Base-by-base conservation (phyloP, 2,329 filamentous ascomycete genomes). In the Aspergillus glaucus region DNA sequence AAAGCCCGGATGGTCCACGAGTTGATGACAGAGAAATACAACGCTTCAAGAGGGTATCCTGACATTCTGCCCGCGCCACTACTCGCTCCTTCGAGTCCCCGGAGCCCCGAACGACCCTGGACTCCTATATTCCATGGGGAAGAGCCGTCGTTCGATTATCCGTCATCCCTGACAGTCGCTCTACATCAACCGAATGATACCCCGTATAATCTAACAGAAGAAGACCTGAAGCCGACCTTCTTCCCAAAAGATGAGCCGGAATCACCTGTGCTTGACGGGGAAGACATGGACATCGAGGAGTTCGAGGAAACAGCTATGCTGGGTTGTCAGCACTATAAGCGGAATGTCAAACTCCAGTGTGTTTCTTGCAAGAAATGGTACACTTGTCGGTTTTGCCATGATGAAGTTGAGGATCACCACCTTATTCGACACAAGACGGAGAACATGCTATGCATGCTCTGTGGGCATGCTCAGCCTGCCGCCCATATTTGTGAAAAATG, bases 391-490 rank as follows among this genome's bases (percentile, higher is more conserved):
- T 86, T 97, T 63, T 98, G 93, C 63, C 93, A 98, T 63, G 90
- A 98, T 65, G 81, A 84, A 44, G 79, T 75, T 7, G 88, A 96
- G 61, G 83, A 88, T 57, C 89, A 95, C 66, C 77, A 75, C 51
- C 75, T 98, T 49, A 82, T 91, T 58, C 82, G 93, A 45, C 85
- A 84, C 58, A 86, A 88, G 59, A 98, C 92, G 6, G 86, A 85
- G 67, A 86, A 96, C 61, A 98, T 98, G 93, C 79, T 98, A 5
- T 98, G 93, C 68, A 98, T 98, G 93, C 77, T 90, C 24, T 98
- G 93, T 67, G 82, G 84, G 6, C 88, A 86, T 48, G 85, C 93
- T 2, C 93, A 98, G 61, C 81, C 81, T 49, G 91, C 87, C 3
- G 82, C 82, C 26, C 88, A 95, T 54, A 77, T 81, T 45, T 98